Evolutionary conservation across 2,329 filamentous ascomycete species (phyloP).

Genomic region (Anthostomella pinea): DNA sequence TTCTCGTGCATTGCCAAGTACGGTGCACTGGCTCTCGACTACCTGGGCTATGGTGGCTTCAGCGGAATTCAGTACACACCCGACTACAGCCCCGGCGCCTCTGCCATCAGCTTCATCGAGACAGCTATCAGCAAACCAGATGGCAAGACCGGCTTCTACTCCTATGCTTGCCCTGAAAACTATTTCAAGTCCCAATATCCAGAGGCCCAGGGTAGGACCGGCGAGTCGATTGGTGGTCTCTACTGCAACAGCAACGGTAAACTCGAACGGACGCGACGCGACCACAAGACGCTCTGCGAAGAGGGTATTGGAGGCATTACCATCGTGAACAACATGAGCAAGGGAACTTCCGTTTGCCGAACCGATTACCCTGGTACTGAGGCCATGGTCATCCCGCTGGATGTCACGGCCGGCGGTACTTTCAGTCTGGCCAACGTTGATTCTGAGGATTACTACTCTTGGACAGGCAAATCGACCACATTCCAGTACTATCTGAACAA

Average conservation of each 20-base stretch:
- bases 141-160: constrained; percentile 67
- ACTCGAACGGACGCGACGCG: constrained; percentile 71
- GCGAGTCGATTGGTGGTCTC: constrained; percentile 85
- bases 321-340: constrained; percentile 70
- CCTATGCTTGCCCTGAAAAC: constrained; percentile 86
- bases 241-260: constrained; percentile 71
- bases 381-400: constrained; percentile 76
- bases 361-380: constrained; percentile 96
- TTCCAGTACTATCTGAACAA: constrained; percentile 98
- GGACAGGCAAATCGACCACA: constrained; percentile 71
- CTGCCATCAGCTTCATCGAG: constrained; percentile 62
- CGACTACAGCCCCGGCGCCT: constrained; percentile 45
- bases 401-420: constrained; percentile 56
- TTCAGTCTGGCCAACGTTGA: constrained; percentile 73
- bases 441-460: constrained; percentile 70
- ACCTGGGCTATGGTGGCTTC: constrained; percentile 72
- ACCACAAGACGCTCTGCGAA: constrained; percentile 68
- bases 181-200: constrained; percentile 96
- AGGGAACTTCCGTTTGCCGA: constrained; percentile 75
- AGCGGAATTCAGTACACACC: constrained; percentile 70
- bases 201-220: constrained; percentile 67
- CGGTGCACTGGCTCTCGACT: constrained; percentile 69
- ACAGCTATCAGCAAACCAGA: constrained; percentile 60
- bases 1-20: constrained; percentile 85
- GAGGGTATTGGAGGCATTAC: constrained; percentile 66